These are phyloP conservation scores for Malus hybrid DNA, from an alignment of 331 rosid genomes.

Conservation along the genomic window DNA sequence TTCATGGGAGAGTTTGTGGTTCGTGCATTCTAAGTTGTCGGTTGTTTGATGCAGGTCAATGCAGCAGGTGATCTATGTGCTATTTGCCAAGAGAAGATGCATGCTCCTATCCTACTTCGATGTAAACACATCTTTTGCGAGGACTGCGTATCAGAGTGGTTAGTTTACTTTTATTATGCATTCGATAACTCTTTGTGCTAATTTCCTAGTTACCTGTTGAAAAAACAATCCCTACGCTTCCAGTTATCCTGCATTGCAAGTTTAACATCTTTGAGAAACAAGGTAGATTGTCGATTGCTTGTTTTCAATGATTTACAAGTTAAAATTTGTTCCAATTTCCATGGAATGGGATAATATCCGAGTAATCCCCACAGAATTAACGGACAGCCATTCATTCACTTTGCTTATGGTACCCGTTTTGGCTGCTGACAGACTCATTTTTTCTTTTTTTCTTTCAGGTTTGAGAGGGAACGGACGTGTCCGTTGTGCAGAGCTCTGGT, in stretches of 20 bases:
- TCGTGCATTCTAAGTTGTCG: slow-evolving; percentile 10
- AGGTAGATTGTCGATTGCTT: neutral
- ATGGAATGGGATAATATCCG: neutral
- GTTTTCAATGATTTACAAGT: neutral
- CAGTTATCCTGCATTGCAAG: neutral
- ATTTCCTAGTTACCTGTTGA: neutral
- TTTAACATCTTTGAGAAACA: neutral
- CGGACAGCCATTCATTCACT: neutral
- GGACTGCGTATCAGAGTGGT: slow-evolving; percentile 99
- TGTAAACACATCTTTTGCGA: slow-evolving; percentile 98
- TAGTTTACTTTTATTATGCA: slow-evolving; percentile 9
- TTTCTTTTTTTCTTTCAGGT: slow-evolving; percentile 36
- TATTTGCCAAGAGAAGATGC: slow-evolving; percentile 99
- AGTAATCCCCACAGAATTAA: neutral
- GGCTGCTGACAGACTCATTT: neutral
- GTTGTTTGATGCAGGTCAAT: slow-evolving; percentile 57
- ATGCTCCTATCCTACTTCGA: slow-evolving; percentile 78
- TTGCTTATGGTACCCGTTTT: neutral
- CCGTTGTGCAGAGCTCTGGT: slow-evolving; percentile 98
- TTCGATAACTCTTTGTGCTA: neutral
- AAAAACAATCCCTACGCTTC: neutral
- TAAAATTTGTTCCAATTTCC: neutral
- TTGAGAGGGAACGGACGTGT: slow-evolving; percentile 96
- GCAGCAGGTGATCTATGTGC: slow-evolving; percentile 96
- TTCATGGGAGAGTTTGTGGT: neutral